phyloP scores from a whole-genome alignment of 2,329 filamentous ascomycete genomes.

The Exserohilum rostratum region DNA sequence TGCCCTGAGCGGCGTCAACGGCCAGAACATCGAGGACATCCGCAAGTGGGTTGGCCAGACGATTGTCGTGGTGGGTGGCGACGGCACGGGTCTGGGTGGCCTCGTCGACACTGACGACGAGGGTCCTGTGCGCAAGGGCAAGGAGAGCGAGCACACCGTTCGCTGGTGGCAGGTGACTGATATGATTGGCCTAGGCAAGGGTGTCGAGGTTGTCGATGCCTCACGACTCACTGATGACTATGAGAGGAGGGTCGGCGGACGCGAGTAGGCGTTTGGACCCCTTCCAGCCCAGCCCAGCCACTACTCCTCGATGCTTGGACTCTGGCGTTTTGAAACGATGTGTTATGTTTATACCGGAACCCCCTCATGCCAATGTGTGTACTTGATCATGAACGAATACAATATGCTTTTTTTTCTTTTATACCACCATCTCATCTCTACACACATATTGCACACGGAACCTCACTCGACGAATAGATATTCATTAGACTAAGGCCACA shows the following conservation, averaged over 20 bases:
- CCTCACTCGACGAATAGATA: no score
- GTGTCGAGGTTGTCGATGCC: conserved; percentile 86
- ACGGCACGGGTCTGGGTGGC: conserved; percentile 52
- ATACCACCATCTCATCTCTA: neutral
- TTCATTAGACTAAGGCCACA: no score
- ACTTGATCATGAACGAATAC: conserved; percentile 12
- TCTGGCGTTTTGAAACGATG: conserved; percentile 7
- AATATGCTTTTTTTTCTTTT: neutral
- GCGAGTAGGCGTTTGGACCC: conserved; percentile 45
- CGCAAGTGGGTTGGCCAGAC: conserved; percentile 67
- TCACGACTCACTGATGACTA: conserved; percentile 85
- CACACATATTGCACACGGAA: no score
- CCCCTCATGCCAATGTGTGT: conserved; percentile 1
- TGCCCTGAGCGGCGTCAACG: conserved; percentile 76
- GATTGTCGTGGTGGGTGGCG: conserved; percentile 63
- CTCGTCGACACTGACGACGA: conserved; percentile 69
- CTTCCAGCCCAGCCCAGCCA: no score
- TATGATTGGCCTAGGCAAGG: conserved; percentile 83
- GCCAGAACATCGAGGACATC: conserved; percentile 72
- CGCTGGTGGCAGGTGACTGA: conserved; percentile 82
- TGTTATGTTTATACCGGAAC: conserved; percentile 7
- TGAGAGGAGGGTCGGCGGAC: conserved; percentile 75
- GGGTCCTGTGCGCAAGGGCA: conserved; percentile 29
- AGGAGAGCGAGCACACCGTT: conserved; percentile 35
- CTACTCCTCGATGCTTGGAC: no score